Conservation (phyloP, 1,284 basidiomycete genomes). For the Neolentinus lepideus region DNA sequence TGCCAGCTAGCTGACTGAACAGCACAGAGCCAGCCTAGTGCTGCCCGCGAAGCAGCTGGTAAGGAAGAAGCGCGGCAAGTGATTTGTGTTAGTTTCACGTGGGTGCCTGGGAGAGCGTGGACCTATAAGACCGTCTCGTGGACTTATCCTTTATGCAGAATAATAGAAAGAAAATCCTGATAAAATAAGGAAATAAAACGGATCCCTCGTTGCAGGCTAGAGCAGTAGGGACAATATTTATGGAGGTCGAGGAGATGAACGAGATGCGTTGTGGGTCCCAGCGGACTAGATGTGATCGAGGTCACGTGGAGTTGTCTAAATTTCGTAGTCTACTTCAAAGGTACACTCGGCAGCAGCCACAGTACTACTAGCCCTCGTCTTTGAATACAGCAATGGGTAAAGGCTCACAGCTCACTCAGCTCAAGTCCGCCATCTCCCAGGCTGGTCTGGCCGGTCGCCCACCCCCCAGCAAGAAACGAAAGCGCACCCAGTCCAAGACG, state of each 20-base stretch:
- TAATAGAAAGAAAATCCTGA: too few species aligned
- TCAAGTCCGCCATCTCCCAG: conserved; percentile 76
- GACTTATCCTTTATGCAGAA: too few species aligned
- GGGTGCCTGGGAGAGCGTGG: neutral
- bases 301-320: neutral
- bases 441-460: conserved; percentile 66
- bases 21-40: neutral
- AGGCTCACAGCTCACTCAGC: conserved; percentile 80
- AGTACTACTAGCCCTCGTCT: neutral
- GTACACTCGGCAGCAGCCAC: neutral
- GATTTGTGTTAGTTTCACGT: neutral
- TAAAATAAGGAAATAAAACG: too few species aligned
- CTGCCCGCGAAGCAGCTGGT: neutral
- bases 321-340: neutral
- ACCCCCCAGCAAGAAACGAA: conserved; percentile 62
- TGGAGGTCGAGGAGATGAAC: neutral
- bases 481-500: conserved; percentile 40
- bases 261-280: neutral
- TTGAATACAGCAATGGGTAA: conserved; percentile 39
- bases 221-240: too few species aligned
- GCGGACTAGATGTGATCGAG: neutral
- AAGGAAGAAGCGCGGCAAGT: neutral
- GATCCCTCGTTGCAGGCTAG: too few species aligned
- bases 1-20: neutral
- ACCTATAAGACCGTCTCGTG: too few species aligned